These are phyloP conservation scores for Lachnellula cervina DNA, from an alignment of 2,329 filamentous ascomycete species.

Conservation along the genomic window DNA sequence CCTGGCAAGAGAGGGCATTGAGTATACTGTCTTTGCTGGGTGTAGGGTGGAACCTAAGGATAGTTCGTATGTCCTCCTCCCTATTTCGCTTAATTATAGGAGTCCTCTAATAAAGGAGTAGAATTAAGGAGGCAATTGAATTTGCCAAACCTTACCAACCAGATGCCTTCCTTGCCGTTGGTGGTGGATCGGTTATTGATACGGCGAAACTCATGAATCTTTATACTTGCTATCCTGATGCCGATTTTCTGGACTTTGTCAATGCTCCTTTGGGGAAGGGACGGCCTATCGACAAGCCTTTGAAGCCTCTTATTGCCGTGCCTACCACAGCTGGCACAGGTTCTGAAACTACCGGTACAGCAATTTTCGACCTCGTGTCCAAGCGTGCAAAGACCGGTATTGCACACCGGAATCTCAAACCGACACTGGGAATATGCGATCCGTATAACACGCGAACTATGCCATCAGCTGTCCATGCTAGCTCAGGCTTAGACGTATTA, in stretches of 20 bases:
- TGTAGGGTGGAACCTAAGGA: constrained; percentile 91
- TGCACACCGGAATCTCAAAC: constrained; percentile 91
- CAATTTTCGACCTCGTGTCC: constrained; percentile 91
- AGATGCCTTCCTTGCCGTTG: constrained; percentile 90
- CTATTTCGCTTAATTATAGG: background rate
- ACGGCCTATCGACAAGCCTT: constrained; percentile 62
- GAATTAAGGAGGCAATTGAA: constrained; percentile 82
- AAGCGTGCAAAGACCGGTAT: constrained; percentile 93
- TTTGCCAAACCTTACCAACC: constrained; percentile 76
- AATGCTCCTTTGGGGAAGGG: constrained; percentile 91
- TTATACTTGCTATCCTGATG: constrained; percentile 84
- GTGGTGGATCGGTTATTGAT: constrained; percentile 91
- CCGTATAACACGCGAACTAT: constrained; percentile 92
- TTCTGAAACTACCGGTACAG: constrained; percentile 93
- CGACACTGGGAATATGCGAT: constrained; percentile 81
- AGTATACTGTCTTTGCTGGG: constrained; percentile 75
- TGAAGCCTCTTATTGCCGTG: constrained; percentile 75
- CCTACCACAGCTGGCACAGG: constrained; percentile 84
- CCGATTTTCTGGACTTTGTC: constrained; percentile 95
- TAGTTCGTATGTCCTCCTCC: constrained; percentile 61
- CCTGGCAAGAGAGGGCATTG: constrained; percentile 70
- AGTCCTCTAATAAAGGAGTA: constrained; percentile 33
- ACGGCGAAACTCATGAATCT: constrained; percentile 99
- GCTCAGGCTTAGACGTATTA: constrained; percentile 87
- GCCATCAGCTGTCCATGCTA: constrained; percentile 88